A percentile compares a stretch with the other conserved stretches of the same genome.
Evolutionary conservation across 495 filamentous ascomycete genomes (phyloP).

Genomic region (Oidiodendron maius): DNA sequence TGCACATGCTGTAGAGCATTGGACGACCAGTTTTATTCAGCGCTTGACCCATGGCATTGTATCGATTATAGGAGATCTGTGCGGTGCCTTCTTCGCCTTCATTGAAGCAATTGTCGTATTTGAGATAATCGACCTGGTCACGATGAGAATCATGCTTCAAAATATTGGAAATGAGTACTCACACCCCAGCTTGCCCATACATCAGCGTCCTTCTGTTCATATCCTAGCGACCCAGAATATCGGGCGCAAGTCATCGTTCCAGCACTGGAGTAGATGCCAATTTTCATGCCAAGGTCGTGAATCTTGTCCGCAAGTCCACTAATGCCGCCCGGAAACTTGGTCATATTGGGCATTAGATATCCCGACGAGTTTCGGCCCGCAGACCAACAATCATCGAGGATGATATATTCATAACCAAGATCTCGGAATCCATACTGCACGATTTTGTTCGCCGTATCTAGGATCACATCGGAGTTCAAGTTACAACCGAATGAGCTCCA

Average conservation of each 20-base stretch:
- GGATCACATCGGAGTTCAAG: conserved; percentile 38
- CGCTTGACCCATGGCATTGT: conserved; percentile 25
- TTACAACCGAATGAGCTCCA: conserved; percentile 29
- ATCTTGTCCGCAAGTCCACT: conserved; percentile 22
- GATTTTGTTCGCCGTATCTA: conserved; percentile 38
- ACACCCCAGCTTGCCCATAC: conserved; percentile 37
- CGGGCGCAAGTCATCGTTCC: conserved; percentile 30
- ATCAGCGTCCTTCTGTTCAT: conserved; percentile 40
- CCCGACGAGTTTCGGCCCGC: conserved; percentile 26
- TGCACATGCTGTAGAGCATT: conserved; percentile 23
- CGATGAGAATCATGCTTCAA: too few relatives aligned
- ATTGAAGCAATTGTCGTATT: conserved; percentile 49
- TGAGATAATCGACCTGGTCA: conserved; percentile 41
- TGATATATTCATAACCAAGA: conserved; percentile 50
- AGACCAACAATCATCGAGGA: conserved; percentile 53
- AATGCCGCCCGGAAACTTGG: conserved; percentile 26
- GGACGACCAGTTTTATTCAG: conserved; percentile 16
- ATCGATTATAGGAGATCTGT: conserved; percentile 34
- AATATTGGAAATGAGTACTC: too few relatives aligned
- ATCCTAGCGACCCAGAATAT: conserved; percentile 29
- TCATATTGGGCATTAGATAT: conserved; percentile 17
- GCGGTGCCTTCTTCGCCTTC: conserved; percentile 38
- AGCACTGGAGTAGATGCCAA: conserved; percentile 28
- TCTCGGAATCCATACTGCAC: conserved; percentile 43
- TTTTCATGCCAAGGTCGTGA: conserved; percentile 26